Percentiles rank a stretch among this genome's conserved stretches.
Conservation (phyloP, 768 basidiomycete species). For the Omphalotus guepiniiformis region DNA sequence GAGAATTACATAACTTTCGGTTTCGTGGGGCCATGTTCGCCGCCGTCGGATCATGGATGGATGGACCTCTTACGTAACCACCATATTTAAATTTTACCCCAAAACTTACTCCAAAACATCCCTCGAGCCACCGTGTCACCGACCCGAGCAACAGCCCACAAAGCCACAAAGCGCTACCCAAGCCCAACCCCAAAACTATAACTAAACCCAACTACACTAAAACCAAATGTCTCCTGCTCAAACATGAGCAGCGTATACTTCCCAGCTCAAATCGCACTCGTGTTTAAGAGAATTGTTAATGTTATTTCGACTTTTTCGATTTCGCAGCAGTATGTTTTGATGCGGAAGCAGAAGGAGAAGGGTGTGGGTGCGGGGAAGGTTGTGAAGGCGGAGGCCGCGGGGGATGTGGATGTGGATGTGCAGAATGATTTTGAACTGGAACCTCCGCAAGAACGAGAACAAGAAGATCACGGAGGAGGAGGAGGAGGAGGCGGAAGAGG, state of each 20-base stretch:
- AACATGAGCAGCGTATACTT: conserved; percentile 48
- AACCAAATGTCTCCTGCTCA: too few species aligned
- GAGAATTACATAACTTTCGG: too few species aligned
- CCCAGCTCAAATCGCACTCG: conserved; percentile 54
- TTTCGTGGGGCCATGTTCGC: too few species aligned
- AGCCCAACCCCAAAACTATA: too few species aligned
- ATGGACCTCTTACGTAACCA: too few species aligned
- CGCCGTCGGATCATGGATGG: too few species aligned
- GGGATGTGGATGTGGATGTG: conserved; percentile 3
- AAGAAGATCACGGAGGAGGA: not conserved
- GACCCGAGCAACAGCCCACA: too few species aligned
- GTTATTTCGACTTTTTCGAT: conserved; percentile 67
- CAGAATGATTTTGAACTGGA: conserved; percentile 9
- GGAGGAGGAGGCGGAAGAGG: conserved; percentile 15
- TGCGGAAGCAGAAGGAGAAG: conserved; percentile 15
- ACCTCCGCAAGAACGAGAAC: conserved; percentile 9
- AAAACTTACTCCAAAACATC: too few species aligned
- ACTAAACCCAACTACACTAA: too few species aligned
- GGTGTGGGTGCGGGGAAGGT: conserved; percentile 1
- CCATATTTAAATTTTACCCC: too few species aligned
- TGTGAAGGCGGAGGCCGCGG: conserved; percentile 3
- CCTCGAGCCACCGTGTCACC: too few species aligned
- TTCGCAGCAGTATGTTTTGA: conserved; percentile 55
- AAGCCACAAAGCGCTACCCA: too few species aligned
- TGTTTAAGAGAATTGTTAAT: conserved; percentile 65